A percentile compares a stretch with the other conserved stretches of the same genome.
These are phyloP conservation scores for Picea mariana DNA, from an alignment of 83 land plant genomes.

Conservation along the genomic window DNA sequence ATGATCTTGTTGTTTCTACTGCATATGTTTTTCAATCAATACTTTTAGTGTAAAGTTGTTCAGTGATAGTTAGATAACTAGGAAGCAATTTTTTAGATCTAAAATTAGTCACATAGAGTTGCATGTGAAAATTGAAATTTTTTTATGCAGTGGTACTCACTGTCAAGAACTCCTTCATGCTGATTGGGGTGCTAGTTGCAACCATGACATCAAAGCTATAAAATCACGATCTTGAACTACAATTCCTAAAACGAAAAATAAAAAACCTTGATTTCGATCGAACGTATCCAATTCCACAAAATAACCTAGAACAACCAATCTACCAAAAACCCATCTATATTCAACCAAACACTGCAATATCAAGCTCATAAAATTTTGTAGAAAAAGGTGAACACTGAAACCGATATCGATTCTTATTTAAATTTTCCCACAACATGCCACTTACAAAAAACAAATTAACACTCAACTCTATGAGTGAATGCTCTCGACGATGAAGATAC, in stretches of 20 bases:
- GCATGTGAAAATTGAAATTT: too few species aligned
- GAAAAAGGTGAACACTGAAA: not conserved
- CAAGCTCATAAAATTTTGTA: not conserved
- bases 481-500: too few species aligned
- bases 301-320: not conserved
- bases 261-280: not conserved
- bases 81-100: too few species aligned
- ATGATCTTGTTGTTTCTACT: too few species aligned
- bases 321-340: not conserved
- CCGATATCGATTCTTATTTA: too few species aligned
- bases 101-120: too few species aligned
- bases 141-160: constrained; percentile 26
- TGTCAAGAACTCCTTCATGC: constrained; percentile 73
- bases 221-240: not conserved
- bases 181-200: constrained; percentile 83
- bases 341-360: not conserved
- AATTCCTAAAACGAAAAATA: not conserved
- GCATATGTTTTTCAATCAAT: too few species aligned
- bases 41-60: too few species aligned
- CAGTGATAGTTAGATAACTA: too few species aligned
- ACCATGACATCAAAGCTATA: constrained; percentile 47
- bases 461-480: too few species aligned
- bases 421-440: too few species aligned
- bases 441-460: too few species aligned
- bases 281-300: not conserved